Evolutionary conservation across 208 protist species (phyloP).

Genomic region (Baffinella frigidus): DNA sequence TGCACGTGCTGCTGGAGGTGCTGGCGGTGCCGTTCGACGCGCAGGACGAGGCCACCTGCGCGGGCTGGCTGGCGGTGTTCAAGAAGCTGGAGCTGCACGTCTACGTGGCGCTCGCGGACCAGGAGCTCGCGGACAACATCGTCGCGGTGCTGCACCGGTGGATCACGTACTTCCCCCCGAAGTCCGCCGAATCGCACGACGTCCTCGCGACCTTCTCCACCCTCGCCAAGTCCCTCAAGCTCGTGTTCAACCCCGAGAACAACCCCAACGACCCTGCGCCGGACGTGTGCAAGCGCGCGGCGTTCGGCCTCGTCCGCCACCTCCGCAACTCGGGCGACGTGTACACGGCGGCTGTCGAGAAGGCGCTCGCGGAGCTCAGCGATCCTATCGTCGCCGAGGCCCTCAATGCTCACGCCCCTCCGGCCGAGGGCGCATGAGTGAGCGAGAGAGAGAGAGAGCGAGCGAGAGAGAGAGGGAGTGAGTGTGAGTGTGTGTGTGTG

Average conservation of each 20-base stretch:
- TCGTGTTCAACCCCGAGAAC: background rate
- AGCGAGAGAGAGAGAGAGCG: background rate
- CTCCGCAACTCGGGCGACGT: background rate
- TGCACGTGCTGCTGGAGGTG: background rate
- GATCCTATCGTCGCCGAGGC: background rate
- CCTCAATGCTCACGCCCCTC: too few relatives aligned
- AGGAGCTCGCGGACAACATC: conserved; percentile 4
- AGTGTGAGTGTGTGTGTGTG: background rate
- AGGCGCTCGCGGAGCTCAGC: background rate
- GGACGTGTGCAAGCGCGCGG: background rate
- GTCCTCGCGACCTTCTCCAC: background rate
- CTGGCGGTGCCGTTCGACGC: background rate
- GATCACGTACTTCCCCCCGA: background rate
- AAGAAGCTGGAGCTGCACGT: conserved; percentile 43
- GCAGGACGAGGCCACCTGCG: background rate
- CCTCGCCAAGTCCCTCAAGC: conserved; percentile 27
- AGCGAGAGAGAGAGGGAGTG: background rate
- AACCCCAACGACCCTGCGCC: background rate
- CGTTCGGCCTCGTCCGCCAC: background rate
- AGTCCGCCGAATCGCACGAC: background rate
- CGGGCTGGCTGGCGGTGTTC: background rate
- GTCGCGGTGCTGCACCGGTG: background rate
- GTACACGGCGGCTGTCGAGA: background rate
- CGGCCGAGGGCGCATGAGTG: too few relatives aligned
- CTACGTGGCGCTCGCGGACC: conserved; percentile 37